These are phyloP conservation scores for Saccharomycopsis fibuligera DNA, from an alignment of 805 yeast genomes.

Conservation along the genomic window DNA sequence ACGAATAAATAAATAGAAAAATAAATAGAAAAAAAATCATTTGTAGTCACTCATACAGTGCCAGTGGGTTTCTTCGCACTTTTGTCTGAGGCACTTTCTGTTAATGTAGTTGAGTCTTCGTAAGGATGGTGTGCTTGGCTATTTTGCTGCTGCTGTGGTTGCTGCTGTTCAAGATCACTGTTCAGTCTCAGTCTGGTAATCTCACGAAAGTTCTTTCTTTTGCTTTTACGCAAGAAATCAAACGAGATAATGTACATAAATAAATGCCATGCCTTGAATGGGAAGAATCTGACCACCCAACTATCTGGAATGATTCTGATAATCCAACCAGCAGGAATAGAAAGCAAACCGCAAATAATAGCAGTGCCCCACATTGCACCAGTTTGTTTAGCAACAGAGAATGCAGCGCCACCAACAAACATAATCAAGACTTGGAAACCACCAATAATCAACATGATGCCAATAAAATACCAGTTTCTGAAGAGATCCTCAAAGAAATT, in stretches of 20 bases:
- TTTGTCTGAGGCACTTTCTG: not conserved
- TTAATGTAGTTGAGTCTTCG: slow-evolving; percentile 3
- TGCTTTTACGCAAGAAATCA: slow-evolving; percentile 14
- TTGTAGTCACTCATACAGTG: no score
- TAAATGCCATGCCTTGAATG: slow-evolving; percentile 33
- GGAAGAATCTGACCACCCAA: slow-evolving; percentile 62
- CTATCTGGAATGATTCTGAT: slow-evolving; percentile 80
- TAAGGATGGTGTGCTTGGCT: not conserved
- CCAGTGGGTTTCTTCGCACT: not conserved
- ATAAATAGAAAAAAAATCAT: no score
- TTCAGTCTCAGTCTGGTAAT: no score
- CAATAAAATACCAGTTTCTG: slow-evolving; percentile 76
- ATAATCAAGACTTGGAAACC: slow-evolving; percentile 83
- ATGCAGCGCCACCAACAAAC: slow-evolving; percentile 97
- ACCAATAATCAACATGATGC: slow-evolving; percentile 66
- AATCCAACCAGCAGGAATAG: slow-evolving; percentile 73
- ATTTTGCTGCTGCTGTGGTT: not conserved
- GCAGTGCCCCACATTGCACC: slow-evolving; percentile 90
- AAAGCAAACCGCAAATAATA: slow-evolving; percentile 67
- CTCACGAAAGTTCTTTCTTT: not conserved
- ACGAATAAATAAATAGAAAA: no score
- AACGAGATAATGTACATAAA: slow-evolving; percentile 7
- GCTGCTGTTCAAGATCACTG: not conserved
- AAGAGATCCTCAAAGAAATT: slow-evolving; percentile 78
- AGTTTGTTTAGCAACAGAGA: slow-evolving; percentile 72